Conservation (phyloP, 2,329 filamentous ascomycete genomes). For the Penicillium paneum region DNA sequence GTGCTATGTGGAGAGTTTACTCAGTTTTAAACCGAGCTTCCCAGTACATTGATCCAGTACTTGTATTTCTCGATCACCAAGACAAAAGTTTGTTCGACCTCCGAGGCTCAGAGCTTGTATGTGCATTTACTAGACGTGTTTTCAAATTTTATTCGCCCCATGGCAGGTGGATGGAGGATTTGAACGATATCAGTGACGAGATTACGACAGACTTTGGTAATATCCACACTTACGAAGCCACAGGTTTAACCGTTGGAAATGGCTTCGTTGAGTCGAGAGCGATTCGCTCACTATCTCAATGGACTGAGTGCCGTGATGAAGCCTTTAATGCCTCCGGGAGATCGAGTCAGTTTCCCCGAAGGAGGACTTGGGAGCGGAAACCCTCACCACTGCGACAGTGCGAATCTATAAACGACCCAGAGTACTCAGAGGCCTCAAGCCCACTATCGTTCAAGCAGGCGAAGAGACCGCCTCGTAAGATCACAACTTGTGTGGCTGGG, state of each 20-base stretch:
- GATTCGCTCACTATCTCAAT: constrained; percentile 2
- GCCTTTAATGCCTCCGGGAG: background rate
- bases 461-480: background rate
- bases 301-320: background rate
- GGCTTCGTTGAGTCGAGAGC: constrained; percentile 6
- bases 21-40: constrained; percentile 17
- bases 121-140: constrained; percentile 9
- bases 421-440: too few relatives aligned
- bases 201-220: constrained; percentile 12
- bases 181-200: background rate
- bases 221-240: background rate
- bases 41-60: constrained; percentile 23
- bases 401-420: background rate
- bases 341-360: background rate
- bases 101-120: constrained; percentile 10
- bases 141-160: constrained; percentile 25
- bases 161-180: constrained; percentile 20
- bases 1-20: constrained; percentile 7
- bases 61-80: constrained; percentile 10
- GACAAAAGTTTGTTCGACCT: background rate
- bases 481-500: background rate
- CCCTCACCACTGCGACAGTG: background rate
- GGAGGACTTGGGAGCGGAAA: background rate
- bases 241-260: constrained; percentile 10
- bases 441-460: too few relatives aligned